These are phyloP conservation scores for Neopestalotiopsis sp. DNA, from an alignment of 2,329 filamentous ascomycete species.

Conservation along the genomic window DNA sequence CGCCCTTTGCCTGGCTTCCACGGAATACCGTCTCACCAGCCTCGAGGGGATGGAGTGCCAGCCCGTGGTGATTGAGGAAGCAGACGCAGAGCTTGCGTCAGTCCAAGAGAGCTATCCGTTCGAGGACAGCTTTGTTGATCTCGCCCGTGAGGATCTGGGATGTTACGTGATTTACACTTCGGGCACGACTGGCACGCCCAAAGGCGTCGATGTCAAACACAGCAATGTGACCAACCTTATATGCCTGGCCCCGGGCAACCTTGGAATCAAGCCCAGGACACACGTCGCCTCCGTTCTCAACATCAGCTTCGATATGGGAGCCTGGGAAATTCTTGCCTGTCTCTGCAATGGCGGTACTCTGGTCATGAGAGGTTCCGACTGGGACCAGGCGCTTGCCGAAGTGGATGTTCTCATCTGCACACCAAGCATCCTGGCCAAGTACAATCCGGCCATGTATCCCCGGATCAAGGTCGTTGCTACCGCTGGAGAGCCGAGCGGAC, in stretches of 20 bases:
- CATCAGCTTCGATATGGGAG: slow-evolving; percentile 67
- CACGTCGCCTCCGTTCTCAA: slow-evolving; percentile 62
- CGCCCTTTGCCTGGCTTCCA: slow-evolving; percentile 53
- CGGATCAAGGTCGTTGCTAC: slow-evolving; percentile 59
- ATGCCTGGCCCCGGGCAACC: slow-evolving; percentile 53
- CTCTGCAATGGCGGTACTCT: slow-evolving; percentile 64
- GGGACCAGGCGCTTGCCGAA: slow-evolving; percentile 51
- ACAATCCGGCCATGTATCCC: slow-evolving; percentile 50
- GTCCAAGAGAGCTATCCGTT: slow-evolving; percentile 19
- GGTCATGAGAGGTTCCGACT: slow-evolving; percentile 55
- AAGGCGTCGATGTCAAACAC: slow-evolving; percentile 64
- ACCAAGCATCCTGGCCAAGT: slow-evolving; percentile 59
- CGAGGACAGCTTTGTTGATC: slow-evolving; percentile 23
- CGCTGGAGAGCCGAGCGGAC: slow-evolving; percentile 58
- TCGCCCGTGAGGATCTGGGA: slow-evolving; percentile 31
- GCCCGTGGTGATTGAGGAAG: slow-evolving; percentile 18
- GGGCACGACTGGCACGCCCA: slow-evolving; percentile 62
- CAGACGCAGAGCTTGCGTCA: slow-evolving; percentile 24
- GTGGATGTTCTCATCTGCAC: slow-evolving; percentile 62
- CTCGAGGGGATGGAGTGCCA: slow-evolving; percentile 37
- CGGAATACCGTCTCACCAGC: slow-evolving; percentile 38
- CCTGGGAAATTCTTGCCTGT: slow-evolving; percentile 65
- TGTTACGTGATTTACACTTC: slow-evolving; percentile 56
- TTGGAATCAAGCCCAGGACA: slow-evolving; percentile 55
- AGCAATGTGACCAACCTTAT: slow-evolving; percentile 60